Evolutionary conservation across 257 asterid species (phyloP), one percentile per base, ranked within the genome.

Genomic region (Nicotiana noctiflora): DNA sequence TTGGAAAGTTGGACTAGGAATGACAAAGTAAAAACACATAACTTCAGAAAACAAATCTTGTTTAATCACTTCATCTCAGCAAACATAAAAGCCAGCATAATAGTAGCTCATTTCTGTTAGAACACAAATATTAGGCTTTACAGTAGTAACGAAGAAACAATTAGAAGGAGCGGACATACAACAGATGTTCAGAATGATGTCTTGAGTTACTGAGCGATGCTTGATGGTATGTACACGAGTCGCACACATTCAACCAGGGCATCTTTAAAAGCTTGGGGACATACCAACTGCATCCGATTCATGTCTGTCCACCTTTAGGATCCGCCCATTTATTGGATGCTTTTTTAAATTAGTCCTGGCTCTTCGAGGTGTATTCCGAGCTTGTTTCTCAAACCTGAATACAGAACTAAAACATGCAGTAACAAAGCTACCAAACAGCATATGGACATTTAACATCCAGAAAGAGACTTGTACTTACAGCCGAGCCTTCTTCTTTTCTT

Each of bases 341-440:
- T 83, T 90, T 85, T 86, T 86, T 78, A 84, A 82, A 40, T 79
- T 88, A 4, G 88, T 74, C 78, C 84, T 87, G 34, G 88, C 77
- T 82, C 84, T 87, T 14, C 85, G 87, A 74, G 87, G 61, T 5
- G 87, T 77, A 49, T 74, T 72, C 46, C 72, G 81, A 12, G 84
- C 82, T 85, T 86, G 90, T 84, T 81, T 88, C 80, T 84, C 95
- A 60, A 79, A 82, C 90, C 97, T 93, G 44, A 72, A 65, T 23
- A 11, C 34, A 23, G 21, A 49, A 74, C 61, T 46, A 46, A 74
- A 74, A 74, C 23, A 49, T n/a, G 44, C 44, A 29, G 31, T 74
- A 14, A 74, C 25, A 15, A n/a, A 49, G 25, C 60, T 74, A 27
- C 21, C 61, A 74, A 49, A 23, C 61, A 49, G 25, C 60, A 74